A percentile compares a stretch with the other conserved stretches of the same genome.
Evolutionary conservation across 2,329 filamentous ascomycete genomes (phyloP).

Genomic region (Stachybotrys elegans): DNA sequence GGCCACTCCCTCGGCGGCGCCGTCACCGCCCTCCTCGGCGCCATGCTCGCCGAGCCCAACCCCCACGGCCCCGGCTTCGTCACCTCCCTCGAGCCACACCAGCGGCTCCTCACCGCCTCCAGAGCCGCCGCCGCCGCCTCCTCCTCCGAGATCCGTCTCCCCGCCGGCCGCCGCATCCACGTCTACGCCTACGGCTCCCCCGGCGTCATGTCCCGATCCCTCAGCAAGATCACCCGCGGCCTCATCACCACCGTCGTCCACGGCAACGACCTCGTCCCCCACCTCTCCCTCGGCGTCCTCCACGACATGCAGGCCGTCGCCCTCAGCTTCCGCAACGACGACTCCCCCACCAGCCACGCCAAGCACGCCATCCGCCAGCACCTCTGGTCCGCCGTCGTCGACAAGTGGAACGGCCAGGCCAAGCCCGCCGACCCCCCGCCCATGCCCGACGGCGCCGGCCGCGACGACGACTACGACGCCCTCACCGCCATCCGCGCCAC

Average conservation of each 20-base stretch:
- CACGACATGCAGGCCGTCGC: constrained; percentile 72
- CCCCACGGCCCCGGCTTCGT: constrained; percentile 53
- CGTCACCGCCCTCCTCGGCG: constrained; percentile 64
- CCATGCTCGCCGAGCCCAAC: constrained; percentile 64
- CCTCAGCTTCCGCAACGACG: constrained; percentile 68
- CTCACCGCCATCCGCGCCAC: constrained; percentile 60
- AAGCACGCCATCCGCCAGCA: constrained; percentile 62
- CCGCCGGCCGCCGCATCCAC: constrained; percentile 65
- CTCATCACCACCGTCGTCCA: constrained; percentile 72
- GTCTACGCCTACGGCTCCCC: constrained; percentile 77
- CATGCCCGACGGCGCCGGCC: constrained; percentile 22
- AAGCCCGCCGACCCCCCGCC: too few relatives aligned
- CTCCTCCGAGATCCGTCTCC: constrained; percentile 45
- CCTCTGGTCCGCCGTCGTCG: constrained; percentile 59
- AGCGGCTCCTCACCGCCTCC: constrained; percentile 29
- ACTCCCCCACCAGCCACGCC: constrained; percentile 58
- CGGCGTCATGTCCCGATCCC: constrained; percentile 63
- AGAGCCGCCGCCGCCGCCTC: constrained; percentile 18
- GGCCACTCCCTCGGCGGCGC: constrained; percentile 66
- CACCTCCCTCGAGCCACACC: constrained; percentile 48
- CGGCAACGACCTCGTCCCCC: constrained; percentile 68
- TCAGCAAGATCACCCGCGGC: constrained; percentile 65
- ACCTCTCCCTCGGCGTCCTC: constrained; percentile 66
- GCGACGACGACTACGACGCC: constrained; percentile 64
- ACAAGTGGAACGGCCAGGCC: constrained; percentile 53